phyloP scores from a whole-genome alignment of 345 rosid species.

The Trapa incisa region DNA sequence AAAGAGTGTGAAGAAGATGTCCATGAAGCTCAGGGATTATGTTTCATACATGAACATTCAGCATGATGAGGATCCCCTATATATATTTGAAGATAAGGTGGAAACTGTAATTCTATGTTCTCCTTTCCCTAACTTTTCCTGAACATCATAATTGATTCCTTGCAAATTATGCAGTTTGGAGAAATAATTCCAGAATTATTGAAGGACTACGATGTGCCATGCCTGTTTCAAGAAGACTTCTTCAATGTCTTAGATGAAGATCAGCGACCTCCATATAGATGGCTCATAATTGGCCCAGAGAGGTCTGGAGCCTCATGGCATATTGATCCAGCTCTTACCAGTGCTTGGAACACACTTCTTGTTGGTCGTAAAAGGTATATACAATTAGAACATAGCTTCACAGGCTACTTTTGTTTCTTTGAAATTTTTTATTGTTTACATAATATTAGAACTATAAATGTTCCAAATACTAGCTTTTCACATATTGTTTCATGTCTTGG shows the following conservation, averaged over 20 bases:
- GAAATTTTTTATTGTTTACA: neutral
- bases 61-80: conserved; percentile 92
- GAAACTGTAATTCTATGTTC: neutral
- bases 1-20: conserved; percentile 45
- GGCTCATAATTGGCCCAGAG: conserved; percentile 95
- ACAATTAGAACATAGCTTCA: neutral
- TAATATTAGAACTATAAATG: neutral
- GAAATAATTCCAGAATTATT: conserved; percentile 66
- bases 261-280: conserved; percentile 72
- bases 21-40: conserved; percentile 77
- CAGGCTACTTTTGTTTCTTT: neutral
- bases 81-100: conserved; percentile 90
- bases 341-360: conserved; percentile 96
- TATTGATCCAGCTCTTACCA: conserved; percentile 93
- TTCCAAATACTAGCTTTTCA: neutral
- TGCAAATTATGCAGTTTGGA: conserved; percentile 51
- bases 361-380: conserved; percentile 86
- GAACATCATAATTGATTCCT: conserved; percentile 5
- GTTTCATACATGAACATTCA: conserved; percentile 60
- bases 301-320: conserved; percentile 99
- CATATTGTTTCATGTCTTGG: neutral
- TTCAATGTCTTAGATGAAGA: conserved; percentile 66
- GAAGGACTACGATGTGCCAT: conserved; percentile 73
- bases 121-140: neutral
- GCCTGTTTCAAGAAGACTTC: conserved; percentile 77